These are phyloP conservation scores for Diaporthe destruens DNA, from an alignment of 2,329 filamentous ascomycete genomes.

Conservation along the genomic window DNA sequence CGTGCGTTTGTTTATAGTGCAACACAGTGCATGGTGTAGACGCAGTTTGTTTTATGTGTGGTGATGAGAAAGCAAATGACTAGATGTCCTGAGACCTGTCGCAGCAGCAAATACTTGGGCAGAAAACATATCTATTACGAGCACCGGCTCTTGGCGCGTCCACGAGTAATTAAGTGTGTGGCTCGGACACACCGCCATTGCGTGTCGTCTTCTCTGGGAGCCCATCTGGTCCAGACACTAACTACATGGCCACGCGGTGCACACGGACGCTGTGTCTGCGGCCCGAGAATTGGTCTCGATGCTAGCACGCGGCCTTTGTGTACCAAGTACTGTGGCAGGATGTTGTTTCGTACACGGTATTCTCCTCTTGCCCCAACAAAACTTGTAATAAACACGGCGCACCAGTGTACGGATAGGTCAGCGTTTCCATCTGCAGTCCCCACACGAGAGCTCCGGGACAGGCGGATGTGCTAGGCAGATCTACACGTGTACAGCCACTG, in stretches of 20 bases:
- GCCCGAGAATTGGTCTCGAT: conserved; percentile 22
- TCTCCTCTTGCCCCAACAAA: conserved; percentile 20
- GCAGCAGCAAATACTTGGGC: neutral
- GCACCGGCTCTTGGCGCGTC: neutral
- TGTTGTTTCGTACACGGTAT: neutral
- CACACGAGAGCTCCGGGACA: neutral
- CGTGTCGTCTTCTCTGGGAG: conserved; percentile 4
- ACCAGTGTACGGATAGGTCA: no score
- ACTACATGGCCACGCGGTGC: neutral
- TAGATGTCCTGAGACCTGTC: conserved; percentile 18
- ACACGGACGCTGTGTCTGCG: conserved; percentile 21
- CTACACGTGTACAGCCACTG: neutral
- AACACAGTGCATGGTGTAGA: no score
- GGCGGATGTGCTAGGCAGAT: neutral
- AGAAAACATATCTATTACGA: neutral
- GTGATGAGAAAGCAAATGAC: neutral
- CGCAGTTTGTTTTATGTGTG: neutral
- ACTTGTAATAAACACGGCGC: neutral
- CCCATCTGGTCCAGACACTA: neutral
- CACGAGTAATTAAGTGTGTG: conserved; percentile 13
- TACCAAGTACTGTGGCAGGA: no score
- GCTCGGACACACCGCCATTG: conserved; percentile 23
- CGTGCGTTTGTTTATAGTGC: neutral
- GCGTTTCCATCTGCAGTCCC: neutral
- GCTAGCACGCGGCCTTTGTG: neutral